Conservation (phyloP, 164 flowering plant species). For the Aristolochia contorta region DNA sequence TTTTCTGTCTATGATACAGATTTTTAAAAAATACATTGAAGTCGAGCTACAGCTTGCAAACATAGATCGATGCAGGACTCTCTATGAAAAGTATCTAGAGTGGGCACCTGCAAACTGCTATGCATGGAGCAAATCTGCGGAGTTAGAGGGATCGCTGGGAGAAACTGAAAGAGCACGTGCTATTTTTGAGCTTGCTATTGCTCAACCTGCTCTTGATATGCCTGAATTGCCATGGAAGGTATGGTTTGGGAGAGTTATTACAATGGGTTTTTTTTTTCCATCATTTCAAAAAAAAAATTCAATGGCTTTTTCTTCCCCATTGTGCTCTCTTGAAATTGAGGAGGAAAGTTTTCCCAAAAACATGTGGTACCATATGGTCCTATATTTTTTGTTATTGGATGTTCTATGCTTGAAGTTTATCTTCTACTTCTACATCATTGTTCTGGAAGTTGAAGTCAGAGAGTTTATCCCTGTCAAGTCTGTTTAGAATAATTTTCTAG, state of each 20-base stretch:
- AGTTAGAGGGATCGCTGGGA: conserved; percentile 54
- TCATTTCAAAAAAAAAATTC: too few relatives aligned
- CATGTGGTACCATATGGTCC: too few relatives aligned
- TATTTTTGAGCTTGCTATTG: conserved; percentile 86
- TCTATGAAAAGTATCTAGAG: conserved; percentile 82
- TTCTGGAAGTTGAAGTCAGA: too few relatives aligned
- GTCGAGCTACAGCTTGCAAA: conserved; percentile 84
- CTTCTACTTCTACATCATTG: too few relatives aligned
- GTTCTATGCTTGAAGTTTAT: too few relatives aligned
- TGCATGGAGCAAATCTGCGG: conserved; percentile 96
- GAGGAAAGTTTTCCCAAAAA: neutral
- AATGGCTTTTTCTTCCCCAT: neutral
- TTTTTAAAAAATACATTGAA: conserved; percentile 93
- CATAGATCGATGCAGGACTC: conserved; percentile 70
- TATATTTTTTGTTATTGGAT: too few relatives aligned
- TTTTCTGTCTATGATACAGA: conserved; percentile 28
- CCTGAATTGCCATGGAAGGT: conserved; percentile 98
- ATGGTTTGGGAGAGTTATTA: neutral
- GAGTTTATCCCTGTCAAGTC: too few relatives aligned
- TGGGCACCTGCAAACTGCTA: conserved; percentile 96
- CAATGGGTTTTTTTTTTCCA: neutral
- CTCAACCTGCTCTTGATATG: conserved; percentile 90
- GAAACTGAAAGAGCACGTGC: conserved; percentile 88
- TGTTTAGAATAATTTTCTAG: too few relatives aligned
- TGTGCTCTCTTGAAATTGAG: neutral